A percentile compares a stretch with the other conserved stretches of the same genome.
Evolutionary conservation across 177 flowering plant genomes (phyloP).

Genomic region (Vitis hybrid): DNA sequence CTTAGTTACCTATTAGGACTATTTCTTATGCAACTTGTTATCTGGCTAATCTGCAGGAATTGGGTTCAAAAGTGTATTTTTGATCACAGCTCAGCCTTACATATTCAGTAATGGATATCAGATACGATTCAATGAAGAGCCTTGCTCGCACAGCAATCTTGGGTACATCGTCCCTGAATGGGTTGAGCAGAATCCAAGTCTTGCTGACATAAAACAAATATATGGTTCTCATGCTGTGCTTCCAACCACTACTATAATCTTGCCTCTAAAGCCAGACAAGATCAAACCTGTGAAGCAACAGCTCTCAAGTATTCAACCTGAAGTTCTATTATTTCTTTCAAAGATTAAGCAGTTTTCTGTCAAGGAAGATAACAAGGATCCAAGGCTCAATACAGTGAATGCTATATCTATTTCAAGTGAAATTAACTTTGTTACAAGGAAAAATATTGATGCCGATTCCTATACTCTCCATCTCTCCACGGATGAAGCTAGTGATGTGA

Average conservation of each 20-base stretch:
- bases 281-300: conserved; percentile 62
- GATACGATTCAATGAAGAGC: conserved; percentile 59
- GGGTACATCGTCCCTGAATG: conserved; percentile 86
- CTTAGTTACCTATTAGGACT: not conserved
- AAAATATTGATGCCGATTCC: conserved; percentile 70
- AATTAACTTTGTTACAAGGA: conserved; percentile 45
- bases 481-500: conserved; percentile 24
- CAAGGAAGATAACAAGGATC: conserved; percentile 45
- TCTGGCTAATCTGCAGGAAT: conserved; percentile 46
- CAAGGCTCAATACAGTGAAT: conserved; percentile 39
- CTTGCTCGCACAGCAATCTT: conserved; percentile 48
- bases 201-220: conserved; percentile 41
- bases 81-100: conserved; percentile 62
- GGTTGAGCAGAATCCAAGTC: conserved; percentile 63
- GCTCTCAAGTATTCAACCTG: conserved; percentile 69
- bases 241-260: conserved; percentile 58
- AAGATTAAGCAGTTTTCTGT: conserved; percentile 67
- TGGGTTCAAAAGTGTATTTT: conserved; percentile 87
- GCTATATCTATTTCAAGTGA: conserved; percentile 62
- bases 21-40: not conserved
- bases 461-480: conserved; percentile 58
- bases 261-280: conserved; percentile 73
- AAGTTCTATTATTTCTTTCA: conserved; percentile 66
- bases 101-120: conserved; percentile 82
- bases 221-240: conserved; percentile 44